Base-by-base conservation (phyloP, 2,329 filamentous ascomycete species). In the Microcyclospora tardicrescens region DNA sequence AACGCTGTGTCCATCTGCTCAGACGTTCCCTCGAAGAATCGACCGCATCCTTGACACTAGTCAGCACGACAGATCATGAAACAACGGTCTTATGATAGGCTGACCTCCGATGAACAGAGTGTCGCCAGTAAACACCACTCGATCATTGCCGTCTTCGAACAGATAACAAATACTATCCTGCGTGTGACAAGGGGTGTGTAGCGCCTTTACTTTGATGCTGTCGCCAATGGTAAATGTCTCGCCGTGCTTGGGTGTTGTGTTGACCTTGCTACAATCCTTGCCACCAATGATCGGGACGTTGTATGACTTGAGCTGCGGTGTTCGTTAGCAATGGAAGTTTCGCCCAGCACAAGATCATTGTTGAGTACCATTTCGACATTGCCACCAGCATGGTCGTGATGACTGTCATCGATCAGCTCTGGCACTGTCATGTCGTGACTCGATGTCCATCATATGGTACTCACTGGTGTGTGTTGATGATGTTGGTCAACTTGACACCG, bases 111-210 rank as follows among this genome's bases (percentile, higher is more conserved):
- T 89, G 64, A 98, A 98, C 29, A 98, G 67, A 0, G 91, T 98
- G 59, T 98, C 91, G 9, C 91, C 91, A 0, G 91, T 96, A 57
- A 98, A 98, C 2, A 98, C 85, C 6, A 73, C 87, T 52, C 75
- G 79, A 35, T 82, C 70, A 35, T 75, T 67, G 14, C 77, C 79
- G 55, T 98, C 89, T 62, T 94, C 76, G 68, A 91, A 78, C 51
- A 79, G 84, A 67, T 79, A 98, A 69, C 91, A 98, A 58, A 98
- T 94, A 61, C 87, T 95, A 65, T 98, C 91, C 65, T 95, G 87
- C 1, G 91, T 98, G 60, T 98, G 91, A 61, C 91, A 98, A 2
- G 91, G 91, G 10, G 91, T 98, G 63, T 96, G 83, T n/a, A 96
- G 68, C 16, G 84, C 82, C 57, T 75, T 89, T 41, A 95, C 81